Conservation (phyloP, 1,139 yeast genomes). For the Scheffersomyces quercinus region DNA sequence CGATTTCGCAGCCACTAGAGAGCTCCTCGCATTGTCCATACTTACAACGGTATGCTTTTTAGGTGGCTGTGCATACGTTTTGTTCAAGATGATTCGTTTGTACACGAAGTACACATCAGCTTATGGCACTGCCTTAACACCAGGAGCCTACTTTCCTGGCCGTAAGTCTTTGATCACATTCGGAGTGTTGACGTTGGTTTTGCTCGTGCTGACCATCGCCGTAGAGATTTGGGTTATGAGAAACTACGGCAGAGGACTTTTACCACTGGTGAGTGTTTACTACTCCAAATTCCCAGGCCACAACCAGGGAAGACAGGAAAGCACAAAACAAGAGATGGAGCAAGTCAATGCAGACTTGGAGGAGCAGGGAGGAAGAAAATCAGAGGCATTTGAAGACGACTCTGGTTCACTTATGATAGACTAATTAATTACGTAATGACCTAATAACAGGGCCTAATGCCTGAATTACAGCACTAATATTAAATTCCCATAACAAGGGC, state of each 20-base stretch:
- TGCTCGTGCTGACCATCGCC: slow-evolving; percentile 38
- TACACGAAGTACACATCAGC: slow-evolving; percentile 44
- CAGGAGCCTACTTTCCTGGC: slow-evolving; percentile 47
- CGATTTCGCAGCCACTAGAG: slow-evolving; percentile 42
- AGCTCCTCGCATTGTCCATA: slow-evolving; percentile 29
- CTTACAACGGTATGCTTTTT: slow-evolving; percentile 33
- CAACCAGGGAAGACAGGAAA: not conserved
- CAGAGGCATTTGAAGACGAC: not conserved
- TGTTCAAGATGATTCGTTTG: slow-evolving; percentile 51
- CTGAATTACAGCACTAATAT: too few relatives aligned
- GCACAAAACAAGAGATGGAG: not conserved
- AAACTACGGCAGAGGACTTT: slow-evolving; percentile 45
- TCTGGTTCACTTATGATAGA: slow-evolving; percentile 1
- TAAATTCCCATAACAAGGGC: too few relatives aligned
- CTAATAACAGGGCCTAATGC: too few relatives aligned
- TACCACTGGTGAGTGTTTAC: slow-evolving; percentile 27
- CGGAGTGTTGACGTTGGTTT: slow-evolving; percentile 46
- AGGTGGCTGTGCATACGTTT: slow-evolving; percentile 50
- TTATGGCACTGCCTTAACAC: slow-evolving; percentile 14
- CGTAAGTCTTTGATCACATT: slow-evolving; percentile 49
- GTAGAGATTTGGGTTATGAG: slow-evolving; percentile 35
- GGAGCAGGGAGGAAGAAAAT: not conserved
- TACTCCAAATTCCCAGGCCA: slow-evolving; percentile 22
- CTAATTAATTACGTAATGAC: not conserved
- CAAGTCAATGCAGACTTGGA: not conserved